These are phyloP conservation scores for Xylariaceae sp. DNA, from an alignment of 2,329 filamentous ascomycete genomes.

Conservation along the genomic window DNA sequence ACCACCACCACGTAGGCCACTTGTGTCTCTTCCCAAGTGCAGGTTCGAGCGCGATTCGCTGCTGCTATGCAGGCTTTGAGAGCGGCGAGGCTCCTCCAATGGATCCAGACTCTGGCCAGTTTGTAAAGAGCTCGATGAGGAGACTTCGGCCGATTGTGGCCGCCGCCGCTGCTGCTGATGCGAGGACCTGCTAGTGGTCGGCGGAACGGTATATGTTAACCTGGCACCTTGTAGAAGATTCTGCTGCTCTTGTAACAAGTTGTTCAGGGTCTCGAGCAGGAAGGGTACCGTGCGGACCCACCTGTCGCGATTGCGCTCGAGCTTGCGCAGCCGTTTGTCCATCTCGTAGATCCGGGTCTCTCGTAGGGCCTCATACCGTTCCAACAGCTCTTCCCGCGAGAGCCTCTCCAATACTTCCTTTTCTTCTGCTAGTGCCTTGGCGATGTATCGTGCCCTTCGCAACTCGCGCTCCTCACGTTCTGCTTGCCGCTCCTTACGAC, in stretches of 20 bases:
- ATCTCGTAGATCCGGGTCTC: conserved; percentile 53
- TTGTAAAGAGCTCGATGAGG: conserved; percentile 1
- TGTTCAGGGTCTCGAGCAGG: conserved; percentile 52
- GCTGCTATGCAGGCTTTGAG: conserved; percentile 14
- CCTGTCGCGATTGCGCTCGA: conserved; percentile 55
- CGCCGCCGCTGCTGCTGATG: conserved; percentile 3
- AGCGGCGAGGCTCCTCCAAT: conserved; percentile 14
- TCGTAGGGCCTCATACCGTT: conserved; percentile 49
- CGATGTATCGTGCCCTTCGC: conserved; percentile 34
- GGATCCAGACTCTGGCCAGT: conserved; percentile 7
- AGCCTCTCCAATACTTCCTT: conserved; percentile 35
- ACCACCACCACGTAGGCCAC: neutral
- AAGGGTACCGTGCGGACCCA: conserved; percentile 53
- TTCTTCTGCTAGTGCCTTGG: conserved; percentile 31
- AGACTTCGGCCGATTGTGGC: conserved; percentile 16
- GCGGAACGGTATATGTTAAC: conserved; percentile 1
- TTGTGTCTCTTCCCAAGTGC: neutral
- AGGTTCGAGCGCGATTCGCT: conserved; percentile 3
- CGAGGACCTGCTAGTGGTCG: neutral
- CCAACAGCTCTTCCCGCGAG: conserved; percentile 42
- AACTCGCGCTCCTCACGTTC: conserved; percentile 25
- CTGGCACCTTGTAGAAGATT: conserved; percentile 36
- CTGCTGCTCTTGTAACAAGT: conserved; percentile 37
- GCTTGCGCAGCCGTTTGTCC: conserved; percentile 51
- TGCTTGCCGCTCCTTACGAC: conserved; percentile 25